Evolutionary conservation across 495 filamentous ascomycete genomes (phyloP), one percentile per base, ranked within the genome.

Genomic region (Aspergillus funiculosus): DNA sequence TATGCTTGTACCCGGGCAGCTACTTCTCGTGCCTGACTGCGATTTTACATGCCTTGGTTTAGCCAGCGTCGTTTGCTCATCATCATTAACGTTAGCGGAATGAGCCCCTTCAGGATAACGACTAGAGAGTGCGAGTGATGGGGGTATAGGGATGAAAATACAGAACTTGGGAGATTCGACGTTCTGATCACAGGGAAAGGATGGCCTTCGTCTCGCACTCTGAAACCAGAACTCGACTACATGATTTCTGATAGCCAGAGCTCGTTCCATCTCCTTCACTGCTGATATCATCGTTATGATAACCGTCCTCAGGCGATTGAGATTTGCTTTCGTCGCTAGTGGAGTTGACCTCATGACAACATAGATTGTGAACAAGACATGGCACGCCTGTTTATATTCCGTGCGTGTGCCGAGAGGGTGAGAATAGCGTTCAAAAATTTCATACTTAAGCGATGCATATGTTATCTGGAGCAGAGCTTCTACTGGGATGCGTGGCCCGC

Each of bases 391-490:
- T 15, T 6, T 31, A 21, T 27, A 28, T 9, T 26, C 10, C 19
- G 26, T 27, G 14, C 10, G 28, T 19, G 29, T 20, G 21, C 35
- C 22, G 14, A 30, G 5, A 34, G 9, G 31, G 18, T 7, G 31
- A 17, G 24, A 15, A 32, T 20, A 3, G 15, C 15, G 21, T 27
- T 48, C 28, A 27, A 13, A 20, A 9, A 19, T 19, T 19, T 19
- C 18, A 32, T 32, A 9, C 32, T 39, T 15, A 20, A 7, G 28
- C 22, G 28, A 41, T 34, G 28, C 26, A 32, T 43, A 22, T 15
- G 36, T 31, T 48, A n/a, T 46, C 29, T 46, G 45, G 37, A 48
- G 45, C 30, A 36, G 31, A 28, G 20, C 14, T 34, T 21, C 27
- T 35, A 28, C 28, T 30, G 8, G 18, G 18, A 38, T 38, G 17